Conservation (phyloP, 768 basidiomycete species). For the Agrocybe praecox region DNA sequence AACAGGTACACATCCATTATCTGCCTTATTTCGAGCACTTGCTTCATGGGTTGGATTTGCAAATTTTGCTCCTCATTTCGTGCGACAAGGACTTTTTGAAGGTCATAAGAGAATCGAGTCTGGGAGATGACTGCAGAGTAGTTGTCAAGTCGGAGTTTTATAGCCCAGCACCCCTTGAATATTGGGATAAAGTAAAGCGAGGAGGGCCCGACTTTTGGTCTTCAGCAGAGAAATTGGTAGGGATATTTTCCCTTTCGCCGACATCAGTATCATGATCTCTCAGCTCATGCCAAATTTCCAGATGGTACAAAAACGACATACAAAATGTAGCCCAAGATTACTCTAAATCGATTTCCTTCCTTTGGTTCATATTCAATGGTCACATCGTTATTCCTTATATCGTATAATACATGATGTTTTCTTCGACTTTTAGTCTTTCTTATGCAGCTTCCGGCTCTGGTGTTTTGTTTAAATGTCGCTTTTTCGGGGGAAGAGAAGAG, state of each 20-base stretch:
- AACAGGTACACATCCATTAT: slow-evolving; percentile 14
- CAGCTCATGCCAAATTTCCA: neutral
- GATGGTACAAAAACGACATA: neutral
- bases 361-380: too few species aligned
- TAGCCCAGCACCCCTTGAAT: slow-evolving; percentile 19
- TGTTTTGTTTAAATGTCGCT: too few species aligned
- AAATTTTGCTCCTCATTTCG: slow-evolving; percentile 27
- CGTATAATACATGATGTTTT: too few species aligned
- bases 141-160: slow-evolving; percentile 26
- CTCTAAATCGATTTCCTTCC: too few species aligned
- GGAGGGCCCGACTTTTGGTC: slow-evolving; percentile 32
- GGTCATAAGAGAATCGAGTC: slow-evolving; percentile 13
- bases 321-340: too few species aligned
- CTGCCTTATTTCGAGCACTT: slow-evolving; percentile 20
- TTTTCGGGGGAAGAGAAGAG: too few species aligned
- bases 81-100: slow-evolving; percentile 18
- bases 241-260: neutral
- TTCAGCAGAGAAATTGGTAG: slow-evolving; percentile 16
- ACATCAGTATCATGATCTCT: neutral
- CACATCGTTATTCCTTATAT: too few species aligned
- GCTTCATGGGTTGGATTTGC: slow-evolving; percentile 16
- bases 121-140: slow-evolving; percentile 25
- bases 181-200: slow-evolving; percentile 26
- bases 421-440: too few species aligned
- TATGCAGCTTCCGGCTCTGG: too few species aligned